Evolutionary conservation across 805 yeast species (phyloP), one percentile per base, ranked within the genome.

Genomic region (Nakazawaea wickerhamii): DNA sequence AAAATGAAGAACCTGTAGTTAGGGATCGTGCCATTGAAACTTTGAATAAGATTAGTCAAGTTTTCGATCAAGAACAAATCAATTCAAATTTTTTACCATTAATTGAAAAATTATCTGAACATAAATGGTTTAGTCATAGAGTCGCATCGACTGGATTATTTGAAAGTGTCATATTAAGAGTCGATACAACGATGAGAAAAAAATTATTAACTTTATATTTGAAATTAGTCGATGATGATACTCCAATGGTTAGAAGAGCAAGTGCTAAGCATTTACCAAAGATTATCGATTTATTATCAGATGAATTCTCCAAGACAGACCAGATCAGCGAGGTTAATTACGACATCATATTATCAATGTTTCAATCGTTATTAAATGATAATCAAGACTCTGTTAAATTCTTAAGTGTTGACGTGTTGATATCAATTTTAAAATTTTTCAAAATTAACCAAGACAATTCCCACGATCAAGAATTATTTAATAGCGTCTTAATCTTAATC

Each of bases 161-260:
- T 64, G 80, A 85, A 50, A 69, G 84, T 22, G 81, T 84, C 25
- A 68, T 84, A 33, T 65, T 70, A 30, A 72, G 79, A 51, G 84
- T 83, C 8, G 72, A 75, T 48, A 67, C 75, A 14, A 59, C 64
- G 2, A 61, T 70, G 32, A 71, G 91, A 59, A 72, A 71, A 33
- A 81, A 79, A 38, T 68, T 93, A 46, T 70, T 89, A 48, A 70
- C 73, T 31, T 64, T 82, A 34, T 91, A 81, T 61, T 69, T 77
- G 46, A 84, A 80, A 51, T 70, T 93, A 51, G 77, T 85, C 38
- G 76, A 75, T 50, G 98, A 93, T 61, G 99, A 93, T 46, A 86
- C 95, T 15, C 99, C 99, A 48, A 89, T 93, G 96, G 98, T 93
- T 17, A 81, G 96, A 63, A 81, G 97, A 59, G 84, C 96, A 8